These are phyloP conservation scores for Funneliformis mosseae DNA, from an alignment of 192 early-diverging fungal species.

Conservation along the genomic window DNA sequence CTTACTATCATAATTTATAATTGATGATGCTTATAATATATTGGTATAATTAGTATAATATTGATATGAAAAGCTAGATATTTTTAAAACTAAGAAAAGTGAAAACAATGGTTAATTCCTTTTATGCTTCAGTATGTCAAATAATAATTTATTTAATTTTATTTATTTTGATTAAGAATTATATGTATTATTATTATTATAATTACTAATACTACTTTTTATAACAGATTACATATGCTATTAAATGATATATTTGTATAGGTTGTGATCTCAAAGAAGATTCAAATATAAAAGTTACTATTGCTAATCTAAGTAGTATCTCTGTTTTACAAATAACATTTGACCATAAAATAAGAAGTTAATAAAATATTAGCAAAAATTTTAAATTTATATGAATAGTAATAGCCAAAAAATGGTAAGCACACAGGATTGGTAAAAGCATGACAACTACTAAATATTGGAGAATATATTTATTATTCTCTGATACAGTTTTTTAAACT, in stretches of 20 bases:
- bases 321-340: neutral
- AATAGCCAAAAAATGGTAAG: no score
- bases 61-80: neutral
- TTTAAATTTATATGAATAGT: no score
- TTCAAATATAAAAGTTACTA: neutral
- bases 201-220: neutral
- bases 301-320: neutral
- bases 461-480: no score
- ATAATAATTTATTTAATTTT: no score
- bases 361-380: no score
- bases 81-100: neutral
- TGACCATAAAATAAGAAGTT: no score
- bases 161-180: no score
- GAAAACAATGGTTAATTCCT: neutral
- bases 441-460: no score
- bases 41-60: conserved; percentile 3
- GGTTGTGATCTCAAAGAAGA: neutral
- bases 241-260: conserved; percentile 10
- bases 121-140: neutral
- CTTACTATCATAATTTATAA: neutral
- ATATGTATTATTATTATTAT: no score
- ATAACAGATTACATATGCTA: neutral
- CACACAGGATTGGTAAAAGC: no score
- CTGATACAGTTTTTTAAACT: no score
- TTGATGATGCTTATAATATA: neutral